Evolutionary conservation across 2,329 filamentous ascomycete species (phyloP).

Genomic region (Neoascochyta sp.): DNA sequence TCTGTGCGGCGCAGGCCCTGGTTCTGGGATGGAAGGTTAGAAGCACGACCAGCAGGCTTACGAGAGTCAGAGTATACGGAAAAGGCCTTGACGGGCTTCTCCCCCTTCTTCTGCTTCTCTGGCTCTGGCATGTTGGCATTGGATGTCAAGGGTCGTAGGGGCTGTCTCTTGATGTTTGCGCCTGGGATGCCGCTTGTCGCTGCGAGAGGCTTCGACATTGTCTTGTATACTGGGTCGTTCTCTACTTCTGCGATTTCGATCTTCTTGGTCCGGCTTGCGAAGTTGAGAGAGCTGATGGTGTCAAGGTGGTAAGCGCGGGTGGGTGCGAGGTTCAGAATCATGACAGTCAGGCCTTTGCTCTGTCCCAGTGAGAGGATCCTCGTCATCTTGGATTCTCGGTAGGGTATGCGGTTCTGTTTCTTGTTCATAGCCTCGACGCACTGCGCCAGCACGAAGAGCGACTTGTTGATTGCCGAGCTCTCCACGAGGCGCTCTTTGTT

Average conservation of each 20-base stretch:
- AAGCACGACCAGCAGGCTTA: slow-evolving; percentile 24
- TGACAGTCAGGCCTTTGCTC: slow-evolving; percentile 91
- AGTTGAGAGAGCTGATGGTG: slow-evolving; percentile 88
- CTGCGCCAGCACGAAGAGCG: slow-evolving; percentile 87
- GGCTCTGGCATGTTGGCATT: slow-evolving; percentile 62
- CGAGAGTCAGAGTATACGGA: slow-evolving; percentile 72
- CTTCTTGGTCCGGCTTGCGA: slow-evolving; percentile 91
- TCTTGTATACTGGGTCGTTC: slow-evolving; percentile 79
- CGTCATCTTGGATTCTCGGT: slow-evolving; percentile 96
- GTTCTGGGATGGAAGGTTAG: slow-evolving; percentile 33
- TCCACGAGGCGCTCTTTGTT: slow-evolving; percentile 90
- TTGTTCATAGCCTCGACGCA: slow-evolving; percentile 92
- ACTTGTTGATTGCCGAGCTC: slow-evolving; percentile 96
- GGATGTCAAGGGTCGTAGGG: slow-evolving; percentile 71
- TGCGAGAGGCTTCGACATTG: slow-evolving; percentile 38
- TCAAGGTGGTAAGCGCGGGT: slow-evolving; percentile 91
- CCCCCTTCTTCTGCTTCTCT: slow-evolving; percentile 50
- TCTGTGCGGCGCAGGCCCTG: slow-evolving; percentile 38
- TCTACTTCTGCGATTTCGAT: slow-evolving; percentile 95
- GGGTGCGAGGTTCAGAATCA: slow-evolving; percentile 92
- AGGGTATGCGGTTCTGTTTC: slow-evolving; percentile 74
- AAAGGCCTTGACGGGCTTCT: slow-evolving; percentile 78
- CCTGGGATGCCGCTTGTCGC: slow-evolving; percentile 34
- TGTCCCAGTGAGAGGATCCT: slow-evolving; percentile 87
- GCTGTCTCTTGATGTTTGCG: slow-evolving; percentile 60